Conservation (phyloP, 305 asterid genomes). For the Fraxinus nigra region DNA sequence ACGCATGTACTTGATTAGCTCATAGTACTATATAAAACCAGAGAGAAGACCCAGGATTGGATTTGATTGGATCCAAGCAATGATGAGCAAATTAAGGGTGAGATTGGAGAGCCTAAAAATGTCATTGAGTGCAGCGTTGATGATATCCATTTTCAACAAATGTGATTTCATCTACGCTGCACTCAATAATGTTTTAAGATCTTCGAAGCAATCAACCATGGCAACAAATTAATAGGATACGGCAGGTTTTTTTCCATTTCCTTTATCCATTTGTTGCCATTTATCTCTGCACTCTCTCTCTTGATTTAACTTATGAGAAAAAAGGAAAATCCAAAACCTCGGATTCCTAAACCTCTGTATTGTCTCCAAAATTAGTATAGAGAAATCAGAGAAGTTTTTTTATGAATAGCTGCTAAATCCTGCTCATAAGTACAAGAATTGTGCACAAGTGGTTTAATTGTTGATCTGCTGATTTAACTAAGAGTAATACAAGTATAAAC, state of each 20-base stretch:
- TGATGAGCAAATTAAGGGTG: background rate
- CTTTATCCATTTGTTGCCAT: background rate
- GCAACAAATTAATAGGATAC: background rate
- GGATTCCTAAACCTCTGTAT: background rate
- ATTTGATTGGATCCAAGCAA: background rate
- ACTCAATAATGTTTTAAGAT: conserved; percentile 55
- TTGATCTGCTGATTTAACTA: background rate
- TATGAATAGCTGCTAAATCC: background rate
- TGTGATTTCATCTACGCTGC: conserved; percentile 39
- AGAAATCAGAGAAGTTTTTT: background rate
- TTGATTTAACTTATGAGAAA: background rate
- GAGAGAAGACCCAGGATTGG: background rate
- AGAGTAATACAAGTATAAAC: background rate
- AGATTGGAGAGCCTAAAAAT: conserved; percentile 43
- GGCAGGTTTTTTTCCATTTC: conserved; percentile 8
- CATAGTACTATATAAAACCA: conserved; percentile 11
- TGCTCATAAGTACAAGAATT: background rate
- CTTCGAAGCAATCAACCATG: conserved; percentile 25
- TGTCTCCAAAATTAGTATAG: background rate
- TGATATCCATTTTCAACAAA: conserved; percentile 24
- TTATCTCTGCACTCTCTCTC: background rate
- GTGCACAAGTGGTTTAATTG: background rate
- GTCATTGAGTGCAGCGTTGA: conserved; percentile 64
- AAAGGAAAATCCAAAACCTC: background rate
- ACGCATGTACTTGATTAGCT: conserved; percentile 22